Evolutionary conservation across 495 filamentous ascomycete species (phyloP).

Genomic region (Tuber calosporum): DNA sequence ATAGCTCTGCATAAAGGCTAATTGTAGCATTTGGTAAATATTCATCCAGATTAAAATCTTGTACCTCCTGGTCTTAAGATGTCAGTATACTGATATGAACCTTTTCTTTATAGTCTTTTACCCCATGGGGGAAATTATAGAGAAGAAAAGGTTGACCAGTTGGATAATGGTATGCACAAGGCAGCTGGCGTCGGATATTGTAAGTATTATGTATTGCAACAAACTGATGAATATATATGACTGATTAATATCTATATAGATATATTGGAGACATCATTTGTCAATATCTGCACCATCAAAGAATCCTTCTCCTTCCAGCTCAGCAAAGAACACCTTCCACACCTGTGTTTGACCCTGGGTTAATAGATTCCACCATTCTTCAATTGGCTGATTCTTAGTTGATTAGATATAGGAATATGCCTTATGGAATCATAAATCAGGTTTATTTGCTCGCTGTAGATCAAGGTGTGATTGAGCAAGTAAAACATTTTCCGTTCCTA

Average conservation of each 20-base stretch:
- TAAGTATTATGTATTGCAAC: background rate
- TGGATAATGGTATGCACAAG: background rate
- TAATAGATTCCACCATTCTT: constrained; percentile 13
- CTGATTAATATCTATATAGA: constrained; percentile 12
- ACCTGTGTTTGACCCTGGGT: constrained; percentile 2
- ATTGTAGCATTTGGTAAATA: background rate
- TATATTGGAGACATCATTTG: constrained; percentile 8
- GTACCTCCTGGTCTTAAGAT: background rate
- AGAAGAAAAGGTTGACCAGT: background rate
- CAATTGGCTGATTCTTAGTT: background rate
- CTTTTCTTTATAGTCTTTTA: background rate
- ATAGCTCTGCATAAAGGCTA: no score
- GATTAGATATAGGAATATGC: constrained; percentile 6
- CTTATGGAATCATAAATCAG: background rate
- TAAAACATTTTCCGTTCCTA: no score
- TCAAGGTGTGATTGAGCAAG: background rate
- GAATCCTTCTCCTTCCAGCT: background rate
- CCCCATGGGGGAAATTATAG: background rate
- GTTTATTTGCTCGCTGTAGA: background rate
- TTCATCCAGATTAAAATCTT: background rate
- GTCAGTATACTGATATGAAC: background rate
- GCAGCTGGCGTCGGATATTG: background rate
- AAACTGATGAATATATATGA: constrained; percentile 7
- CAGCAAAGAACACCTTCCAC: constrained; percentile 2
- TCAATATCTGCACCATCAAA: background rate